Evolutionary conservation across 306 rosid species (phyloP).

Genomic region (Citrullus colocynthis): DNA sequence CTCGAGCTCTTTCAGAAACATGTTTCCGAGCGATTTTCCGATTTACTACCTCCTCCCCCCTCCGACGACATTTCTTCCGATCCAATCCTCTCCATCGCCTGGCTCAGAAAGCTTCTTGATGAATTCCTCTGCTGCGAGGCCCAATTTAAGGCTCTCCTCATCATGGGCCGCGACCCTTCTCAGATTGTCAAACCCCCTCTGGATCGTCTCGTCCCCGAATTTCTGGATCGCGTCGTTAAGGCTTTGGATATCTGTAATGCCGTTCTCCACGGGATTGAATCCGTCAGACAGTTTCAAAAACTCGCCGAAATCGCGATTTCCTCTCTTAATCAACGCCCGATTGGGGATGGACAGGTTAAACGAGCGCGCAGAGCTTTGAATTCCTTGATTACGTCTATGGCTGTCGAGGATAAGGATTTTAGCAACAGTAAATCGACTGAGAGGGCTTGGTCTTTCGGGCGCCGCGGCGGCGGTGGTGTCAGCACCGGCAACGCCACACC

Average conservation of each 20-base stretch:
- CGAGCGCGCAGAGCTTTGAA: slow-evolving; percentile 69
- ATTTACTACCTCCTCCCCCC: slow-evolving; percentile 26
- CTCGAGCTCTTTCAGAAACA: slow-evolving; percentile 75
- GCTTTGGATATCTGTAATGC: slow-evolving; percentile 83
- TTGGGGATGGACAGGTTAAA: slow-evolving; percentile 84
- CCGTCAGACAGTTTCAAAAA: slow-evolving; percentile 52
- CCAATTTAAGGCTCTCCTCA: slow-evolving; percentile 69
- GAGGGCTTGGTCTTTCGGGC: slow-evolving; percentile 71
- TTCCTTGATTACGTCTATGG: slow-evolving; percentile 37
- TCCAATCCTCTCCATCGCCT: slow-evolving; percentile 43
- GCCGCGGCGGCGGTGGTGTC: slow-evolving; percentile 15
- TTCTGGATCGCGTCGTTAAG: slow-evolving; percentile 64
- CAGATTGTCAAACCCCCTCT: slow-evolving; percentile 67
- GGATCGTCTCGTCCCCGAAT: slow-evolving; percentile 61
- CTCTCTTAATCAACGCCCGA: slow-evolving; percentile 44
- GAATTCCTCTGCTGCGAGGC: slow-evolving; percentile 82
- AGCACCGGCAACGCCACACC: not conserved
- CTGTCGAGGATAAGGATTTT: slow-evolving; percentile 50
- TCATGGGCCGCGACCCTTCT: slow-evolving; percentile 61
- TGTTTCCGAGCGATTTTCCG: slow-evolving; percentile 50
- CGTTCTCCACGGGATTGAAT: slow-evolving; percentile 55
- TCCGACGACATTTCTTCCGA: slow-evolving; percentile 32
- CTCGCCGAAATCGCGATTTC: slow-evolving; percentile 64
- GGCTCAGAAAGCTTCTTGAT: slow-evolving; percentile 71
- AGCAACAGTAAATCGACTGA: slow-evolving; percentile 34